Base-by-base conservation (phyloP, 345 rosid species). In the Laguncularia racemosa region DNA sequence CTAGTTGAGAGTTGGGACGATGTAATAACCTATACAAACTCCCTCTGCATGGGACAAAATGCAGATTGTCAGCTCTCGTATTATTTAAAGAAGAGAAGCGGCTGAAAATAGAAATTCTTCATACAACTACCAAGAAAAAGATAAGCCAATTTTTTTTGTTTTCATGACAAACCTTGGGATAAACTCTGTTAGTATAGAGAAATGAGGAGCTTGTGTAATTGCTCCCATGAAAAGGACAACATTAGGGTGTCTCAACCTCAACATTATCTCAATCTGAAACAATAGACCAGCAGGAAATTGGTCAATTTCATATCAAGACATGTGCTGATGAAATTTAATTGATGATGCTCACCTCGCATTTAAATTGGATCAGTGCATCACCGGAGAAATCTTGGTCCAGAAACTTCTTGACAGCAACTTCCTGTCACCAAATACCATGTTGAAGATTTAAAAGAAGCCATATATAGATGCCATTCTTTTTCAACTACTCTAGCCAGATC, bases 151-250 rank as follows among this genome's bases (percentile, higher is more conserved):
- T 23, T 23, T 23, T 7, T 6, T 33, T 33, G 1, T 33, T 6
- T 33, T 6, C 40, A 33, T 33, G 40, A 33, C 40, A 33, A 76
- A 92, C 99, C 99, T 93, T 61, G 96, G 97, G 59, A 93, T 76
- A 73, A 80, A 93, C 80, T 93, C 99, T n/a, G 96, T 93, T 76
- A 93, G 66, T 71, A 93, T 93, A 14, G 99, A 93, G 73, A 93
- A 76, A 74, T 93, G 81, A 38, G 97, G 99, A 6, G 87, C 69
- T 43, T 85, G 86, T 53, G 96, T 85, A 67, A 93, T 97, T 23
- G 99, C 97, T 73, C 97, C 99, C 99, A 93, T 89, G 81, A 93
- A 93, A 62, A 89, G 97, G 67, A 93, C 99, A 62, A 93, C 96
- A 50, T 93, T 93, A 23, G 99, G 99, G 71, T 93, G 99, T 65